A percentile compares a stretch with the other conserved stretches of the same genome.
Evolutionary conservation across 805 yeast species (phyloP).

Genomic region (Blastobotrys attinorum): DNA sequence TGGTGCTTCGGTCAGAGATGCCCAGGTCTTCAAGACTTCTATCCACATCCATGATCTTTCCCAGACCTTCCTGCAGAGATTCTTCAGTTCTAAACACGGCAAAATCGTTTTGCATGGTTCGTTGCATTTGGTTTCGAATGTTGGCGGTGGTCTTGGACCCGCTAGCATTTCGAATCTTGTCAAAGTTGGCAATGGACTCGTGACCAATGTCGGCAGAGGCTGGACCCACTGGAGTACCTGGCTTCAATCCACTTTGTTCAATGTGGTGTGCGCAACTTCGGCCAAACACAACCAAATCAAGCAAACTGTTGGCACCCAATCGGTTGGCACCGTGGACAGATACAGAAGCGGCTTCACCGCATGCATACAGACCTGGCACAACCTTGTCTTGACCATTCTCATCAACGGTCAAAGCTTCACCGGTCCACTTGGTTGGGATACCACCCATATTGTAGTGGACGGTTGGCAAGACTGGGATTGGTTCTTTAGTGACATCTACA

Average conservation of each 20-base stretch:
- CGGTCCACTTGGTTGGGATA: slow-evolving; percentile 96
- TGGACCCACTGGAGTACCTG: slow-evolving; percentile 81
- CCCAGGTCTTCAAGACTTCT: slow-evolving; percentile 64
- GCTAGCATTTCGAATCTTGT: slow-evolving; percentile 72
- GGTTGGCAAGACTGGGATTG: slow-evolving; percentile 96
- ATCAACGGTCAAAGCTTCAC: slow-evolving; percentile 82
- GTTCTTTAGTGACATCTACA: slow-evolving; percentile 98
- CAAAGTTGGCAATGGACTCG: slow-evolving; percentile 85
- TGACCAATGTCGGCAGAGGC: slow-evolving; percentile 80
- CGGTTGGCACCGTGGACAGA: slow-evolving; percentile 99
- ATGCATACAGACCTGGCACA: slow-evolving; percentile 89
- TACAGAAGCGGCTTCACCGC: slow-evolving; percentile 99
- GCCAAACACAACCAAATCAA: slow-evolving; percentile 95
- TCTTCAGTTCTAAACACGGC: slow-evolving; percentile 95
- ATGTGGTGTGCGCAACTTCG: slow-evolving; percentile 96
- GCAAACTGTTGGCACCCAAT: slow-evolving; percentile 94
- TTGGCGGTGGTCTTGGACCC: slow-evolving; percentile 82
- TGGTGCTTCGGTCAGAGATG: slow-evolving; percentile 94
- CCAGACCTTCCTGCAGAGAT: slow-evolving; percentile 86
- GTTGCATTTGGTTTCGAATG: slow-evolving; percentile 89
- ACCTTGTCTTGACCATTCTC: slow-evolving; percentile 82
- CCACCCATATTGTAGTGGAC: slow-evolving; percentile 99
- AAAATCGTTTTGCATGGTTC: slow-evolving; percentile 92
- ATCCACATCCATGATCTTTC: slow-evolving; percentile 68
- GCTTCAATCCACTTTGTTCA: slow-evolving; percentile 75